Evolutionary conservation across 1,139 yeast species (phyloP), one percentile per base, ranked within the genome.

Genomic region (Zygosaccharomyces pseudobailii): DNA sequence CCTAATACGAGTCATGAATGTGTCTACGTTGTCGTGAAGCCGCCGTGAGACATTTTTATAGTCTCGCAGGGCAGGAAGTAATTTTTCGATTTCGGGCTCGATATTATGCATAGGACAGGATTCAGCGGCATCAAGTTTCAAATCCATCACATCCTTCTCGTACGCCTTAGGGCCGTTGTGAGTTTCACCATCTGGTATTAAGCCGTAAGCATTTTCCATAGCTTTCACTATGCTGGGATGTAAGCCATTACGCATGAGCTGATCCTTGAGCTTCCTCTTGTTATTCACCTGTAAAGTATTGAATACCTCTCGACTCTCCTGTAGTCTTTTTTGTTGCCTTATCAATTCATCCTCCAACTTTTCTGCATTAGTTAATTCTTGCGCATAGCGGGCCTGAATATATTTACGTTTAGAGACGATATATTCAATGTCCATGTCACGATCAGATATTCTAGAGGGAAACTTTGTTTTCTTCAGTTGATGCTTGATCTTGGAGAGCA

Each of bases 221-320:
- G 65, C 61, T 37, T 52, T 55, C 33, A 49, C 55, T 10, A 63
- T 50, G n/a, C 57, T 49, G 4, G 67, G 66, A 41, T 63, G 65
- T 17, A 63, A 39, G 31, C 55, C 52, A 24, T 53, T 50, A n/a
- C 51, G 45, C 28, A 58, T 38, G 17, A 61, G 44, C 25, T 52
- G 52, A 22, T 58, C 58, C 10, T 51, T 51, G 2, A 62, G 48
- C 9, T 45, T 41, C 6, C 42, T 51, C 9, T 47, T 49, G 34
- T 56, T 56, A 28, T 44, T 50, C 33, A 42, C 37, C 21, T 53
- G 46, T 20, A 55, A 32, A 10, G 47, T 44, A 17, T 43, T 45
- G 21, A 51, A 38, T n/a, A 52, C 27, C 8, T 40, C 48, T 32
- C 48, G 53, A 19, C 52, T 40, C 10, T 59, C 62, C n/a, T 51